Base-by-base conservation (phyloP, 2,329 filamentous ascomycete genomes). In the Microdochium paspali region DNA sequence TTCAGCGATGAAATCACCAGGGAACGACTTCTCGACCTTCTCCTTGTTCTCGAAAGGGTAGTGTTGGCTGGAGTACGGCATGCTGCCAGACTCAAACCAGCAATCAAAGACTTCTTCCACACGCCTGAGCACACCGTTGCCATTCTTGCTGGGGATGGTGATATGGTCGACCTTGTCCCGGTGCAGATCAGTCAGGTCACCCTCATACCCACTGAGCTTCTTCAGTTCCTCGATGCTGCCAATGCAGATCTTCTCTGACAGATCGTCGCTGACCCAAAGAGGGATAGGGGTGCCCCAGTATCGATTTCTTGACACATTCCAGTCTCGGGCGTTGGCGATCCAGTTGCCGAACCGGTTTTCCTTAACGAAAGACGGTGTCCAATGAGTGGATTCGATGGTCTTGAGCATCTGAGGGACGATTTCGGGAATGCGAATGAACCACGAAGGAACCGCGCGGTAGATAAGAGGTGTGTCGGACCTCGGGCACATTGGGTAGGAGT, bases 221-320 rank as follows among this genome's bases (percentile, higher is more conserved):
- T 85, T 89, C 53, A 97, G 73, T 66, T 96, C 90, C 47, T 82
- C 79, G 20, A 93, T 77, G 56, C 90, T 95, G 47, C 90, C 89
- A 47, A 96, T 69, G 58, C 90, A 95, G 24, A 97, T 79, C 51
- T 87, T 74, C 66, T 97, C 91, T 60, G 91, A 85, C 59, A 84
- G 73, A 61, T 96, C 90, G 25, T 94, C 88, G 59, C 87, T 95
- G 31, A 87, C 85, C 91, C 91, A 97, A 30, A 96, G 67, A 6
- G 90, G 90, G 50, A 96, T 82, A 2, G 90, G 90, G 0, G 90
- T 96, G 45, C 91, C 91, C 91, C 91, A 96, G 68, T 94, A 97
- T 48, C 91, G 80, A 65, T 95, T 95, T 54, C 91, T 78, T 47
- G 89, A 93, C 26, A 97, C 85, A 61, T 95, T 95, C 91, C 91